phyloP scores from a whole-genome alignment of 805 yeast genomes.

The Wickerhamomyces rabaulensis region DNA sequence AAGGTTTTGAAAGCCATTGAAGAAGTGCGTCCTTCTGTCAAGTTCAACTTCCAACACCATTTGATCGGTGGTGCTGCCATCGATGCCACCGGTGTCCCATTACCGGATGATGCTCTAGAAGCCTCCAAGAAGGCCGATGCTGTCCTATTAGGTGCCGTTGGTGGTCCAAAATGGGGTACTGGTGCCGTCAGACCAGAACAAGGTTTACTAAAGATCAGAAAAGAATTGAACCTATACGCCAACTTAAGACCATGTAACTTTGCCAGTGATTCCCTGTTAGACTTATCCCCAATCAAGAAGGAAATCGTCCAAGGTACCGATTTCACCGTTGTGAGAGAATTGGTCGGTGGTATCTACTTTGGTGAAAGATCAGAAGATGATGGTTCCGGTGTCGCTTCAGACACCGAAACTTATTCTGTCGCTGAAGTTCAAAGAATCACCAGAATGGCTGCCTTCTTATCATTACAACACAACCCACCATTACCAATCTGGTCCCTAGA shows the following conservation, averaged over 20 bases:
- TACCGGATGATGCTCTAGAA: constrained; percentile 77
- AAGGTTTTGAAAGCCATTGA: constrained; percentile 82
- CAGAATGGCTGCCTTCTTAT: constrained; percentile 97
- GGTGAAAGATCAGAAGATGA: constrained; percentile 94
- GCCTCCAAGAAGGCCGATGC: constrained; percentile 90
- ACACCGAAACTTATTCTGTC: constrained; percentile 88
- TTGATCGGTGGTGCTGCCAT: constrained; percentile 98
- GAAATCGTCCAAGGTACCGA: constrained; percentile 88
- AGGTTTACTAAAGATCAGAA: constrained; percentile 90
- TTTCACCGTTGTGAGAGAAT: constrained; percentile 89
- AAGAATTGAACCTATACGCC: constrained; percentile 90
- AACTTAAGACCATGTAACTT: constrained; percentile 96
- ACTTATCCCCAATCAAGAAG: constrained; percentile 81
- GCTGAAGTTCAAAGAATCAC: constrained; percentile 93
- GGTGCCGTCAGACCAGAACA: constrained; percentile 96
- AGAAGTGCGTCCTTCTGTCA: constrained; percentile 45
- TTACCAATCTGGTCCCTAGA: constrained; percentile 93
- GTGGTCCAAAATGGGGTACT: constrained; percentile 99
- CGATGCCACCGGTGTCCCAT: constrained; percentile 91
- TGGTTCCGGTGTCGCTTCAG: constrained; percentile 83
- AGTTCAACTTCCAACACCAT: constrained; percentile 76
- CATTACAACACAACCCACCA: constrained; percentile 90
- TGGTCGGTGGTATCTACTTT: constrained; percentile 97
- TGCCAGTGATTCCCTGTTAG: constrained; percentile 76
- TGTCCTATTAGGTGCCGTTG: constrained; percentile 95